These are phyloP conservation scores for Didymella lethalis DNA, from an alignment of 2,329 filamentous ascomycete genomes.

Conservation along the genomic window DNA sequence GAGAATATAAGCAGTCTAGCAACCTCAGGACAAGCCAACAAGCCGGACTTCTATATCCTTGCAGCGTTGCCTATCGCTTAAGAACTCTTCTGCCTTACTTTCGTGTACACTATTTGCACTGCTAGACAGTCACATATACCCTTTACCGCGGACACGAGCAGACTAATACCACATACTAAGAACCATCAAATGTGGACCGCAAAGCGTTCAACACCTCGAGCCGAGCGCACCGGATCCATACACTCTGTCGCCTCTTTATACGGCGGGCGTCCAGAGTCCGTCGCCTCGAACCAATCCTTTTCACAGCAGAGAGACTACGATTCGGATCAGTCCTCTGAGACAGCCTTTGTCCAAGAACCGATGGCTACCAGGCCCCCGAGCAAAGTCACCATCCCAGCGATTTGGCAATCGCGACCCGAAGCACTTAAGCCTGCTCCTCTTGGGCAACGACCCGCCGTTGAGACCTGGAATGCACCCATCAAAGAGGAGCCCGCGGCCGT, in stretches of 20 bases:
- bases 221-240: constrained; percentile 41
- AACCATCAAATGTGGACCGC: constrained; percentile 43
- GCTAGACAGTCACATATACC: neutral
- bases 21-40: neutral
- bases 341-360: constrained; percentile 38
- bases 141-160: neutral
- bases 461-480: constrained; percentile 28
- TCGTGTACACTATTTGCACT: neutral
- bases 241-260: constrained; percentile 44
- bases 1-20: constrained; percentile 12
- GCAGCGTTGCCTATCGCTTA: neutral
- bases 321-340: constrained; percentile 44
- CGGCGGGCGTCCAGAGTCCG: constrained; percentile 34
- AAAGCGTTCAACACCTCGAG: constrained; percentile 35
- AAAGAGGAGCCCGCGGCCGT: constrained; percentile 22
- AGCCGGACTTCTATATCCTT: constrained; percentile 1
- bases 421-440: constrained; percentile 7
- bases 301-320: constrained; percentile 41
- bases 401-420: constrained; percentile 39
- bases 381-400: constrained; percentile 34
- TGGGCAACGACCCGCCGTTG: constrained; percentile 3
- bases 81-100: neutral
- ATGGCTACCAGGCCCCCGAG: constrained; percentile 24
- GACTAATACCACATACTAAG: neutral
- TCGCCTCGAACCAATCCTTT: constrained; percentile 35